Evolutionary conservation across 768 basidiomycete genomes (phyloP).

Genomic region (Boletus rubroflammeus): DNA sequence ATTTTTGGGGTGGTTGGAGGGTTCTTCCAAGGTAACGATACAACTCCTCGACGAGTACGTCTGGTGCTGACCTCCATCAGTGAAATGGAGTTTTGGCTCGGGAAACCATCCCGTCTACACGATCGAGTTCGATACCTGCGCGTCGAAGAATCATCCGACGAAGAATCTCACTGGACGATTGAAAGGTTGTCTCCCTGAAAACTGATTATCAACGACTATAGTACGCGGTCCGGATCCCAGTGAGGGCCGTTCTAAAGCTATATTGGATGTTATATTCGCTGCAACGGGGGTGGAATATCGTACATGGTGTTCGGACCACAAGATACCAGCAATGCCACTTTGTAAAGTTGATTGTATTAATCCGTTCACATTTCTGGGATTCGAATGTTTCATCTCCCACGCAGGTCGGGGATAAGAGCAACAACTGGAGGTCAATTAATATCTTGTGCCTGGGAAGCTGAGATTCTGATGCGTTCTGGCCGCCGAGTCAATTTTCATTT

Average conservation of each 20-base stretch:
- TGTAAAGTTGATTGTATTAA: neutral
- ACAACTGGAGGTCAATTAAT: neutral
- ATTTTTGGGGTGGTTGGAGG: slow-evolving; percentile 97
- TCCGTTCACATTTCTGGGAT: neutral
- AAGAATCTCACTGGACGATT: slow-evolving; percentile 65
- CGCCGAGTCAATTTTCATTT: neutral
- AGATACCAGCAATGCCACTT: slow-evolving; percentile 13
- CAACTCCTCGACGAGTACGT: neutral
- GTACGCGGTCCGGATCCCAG: neutral
- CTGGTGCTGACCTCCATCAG: slow-evolving; percentile 38
- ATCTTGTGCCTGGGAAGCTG: neutral
- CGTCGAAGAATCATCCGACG: slow-evolving; percentile 43
- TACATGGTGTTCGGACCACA: neutral
- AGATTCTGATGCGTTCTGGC: neutral
- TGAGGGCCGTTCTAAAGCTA: neutral
- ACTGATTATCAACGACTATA: neutral
- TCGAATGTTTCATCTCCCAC: neutral
- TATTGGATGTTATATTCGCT: neutral
- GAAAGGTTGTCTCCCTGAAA: slow-evolving; percentile 73
- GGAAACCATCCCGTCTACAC: slow-evolving; percentile 90
- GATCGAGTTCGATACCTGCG: slow-evolving; percentile 81
- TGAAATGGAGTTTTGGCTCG: slow-evolving; percentile 97
- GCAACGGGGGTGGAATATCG: neutral
- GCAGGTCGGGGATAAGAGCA: slow-evolving; percentile 2
- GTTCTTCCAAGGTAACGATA: slow-evolving; percentile 75